Evolutionary conservation across 2,329 filamentous ascomycete species (phyloP), one percentile per base, ranked within the genome.

Genomic region (Exophiala phaeomuriformis): DNA sequence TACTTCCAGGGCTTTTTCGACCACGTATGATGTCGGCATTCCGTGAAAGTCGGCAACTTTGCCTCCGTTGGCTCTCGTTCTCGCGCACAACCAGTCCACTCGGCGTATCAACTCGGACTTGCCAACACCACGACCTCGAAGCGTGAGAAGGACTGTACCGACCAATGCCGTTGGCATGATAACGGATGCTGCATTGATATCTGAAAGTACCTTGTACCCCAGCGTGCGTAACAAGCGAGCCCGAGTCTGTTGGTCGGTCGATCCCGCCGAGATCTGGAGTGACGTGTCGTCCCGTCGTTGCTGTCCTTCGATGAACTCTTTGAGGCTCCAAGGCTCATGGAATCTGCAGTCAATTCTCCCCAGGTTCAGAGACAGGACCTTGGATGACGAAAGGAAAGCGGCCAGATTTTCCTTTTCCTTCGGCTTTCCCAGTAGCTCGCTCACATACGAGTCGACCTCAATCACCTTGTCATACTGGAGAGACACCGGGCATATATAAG

Each of bases 391-490:
- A n/a, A 98, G 72, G 63, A 98, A 95, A 64, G 94, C 88, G 33
- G 84, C 81, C 36, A 98, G 73, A 58, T 95, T 96, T 67, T 98
- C 93, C 67, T 95, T 95, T 65, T 88, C 88, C 71, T 98, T 98
- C 0, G 93, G 93, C 57, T 94, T 85, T 2, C 93, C 93, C 0
- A 98, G 78, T 1, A 98, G 79, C 69, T 98, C 93, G 33, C 84
- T 93, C 42, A 97, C 91, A 65, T 98, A 98, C 3, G 90, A 93
- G 69, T 95, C 90, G 0, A 94, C 95, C 69, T 98, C 93, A 55
- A 98, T 94, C 52, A 98, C 93, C 67, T 97, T 98, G 75, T 98
- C 93, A 67, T 98, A 98, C 67, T 98, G 93, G 0, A 90, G 96
- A 68, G 88, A 94, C 43, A 98, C 93, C 0, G 93, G 93, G 63